Evolutionary conservation across 495 filamentous ascomycete species (phyloP).

Genomic region (Talaromyces stipitatus): DNA sequence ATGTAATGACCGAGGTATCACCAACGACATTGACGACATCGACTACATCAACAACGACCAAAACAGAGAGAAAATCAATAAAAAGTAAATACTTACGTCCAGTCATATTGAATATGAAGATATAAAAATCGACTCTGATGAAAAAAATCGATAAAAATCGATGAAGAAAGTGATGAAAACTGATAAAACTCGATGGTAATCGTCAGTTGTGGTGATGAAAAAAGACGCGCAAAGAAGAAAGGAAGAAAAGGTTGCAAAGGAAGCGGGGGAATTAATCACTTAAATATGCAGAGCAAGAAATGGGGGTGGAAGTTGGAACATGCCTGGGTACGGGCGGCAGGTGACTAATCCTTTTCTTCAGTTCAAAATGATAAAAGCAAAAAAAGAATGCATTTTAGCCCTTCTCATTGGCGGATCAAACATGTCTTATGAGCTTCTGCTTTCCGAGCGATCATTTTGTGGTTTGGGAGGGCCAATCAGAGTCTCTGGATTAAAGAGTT

Average conservation of each 20-base stretch:
- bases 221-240: conserved; percentile 14
- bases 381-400: conserved; percentile 16
- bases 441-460: not conserved
- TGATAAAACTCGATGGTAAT: conserved; percentile 16
- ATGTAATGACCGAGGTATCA: conserved; percentile 11
- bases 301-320: too few species aligned
- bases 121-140: conserved; percentile 7
- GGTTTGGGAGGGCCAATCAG: not conserved
- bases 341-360: conserved; percentile 27
- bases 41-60: conserved; percentile 7
- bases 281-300: conserved; percentile 24
- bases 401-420: conserved; percentile 7
- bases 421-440: not conserved
- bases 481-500: conserved; percentile 4
- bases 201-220: conserved; percentile 18
- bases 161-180: conserved; percentile 26
- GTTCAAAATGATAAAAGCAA: conserved; percentile 12
- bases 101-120: conserved; percentile 64
- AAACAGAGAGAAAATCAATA: conserved; percentile 6
- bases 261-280: conserved; percentile 17
- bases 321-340: conserved; percentile 5
- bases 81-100: conserved; percentile 68
- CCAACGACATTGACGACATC: conserved; percentile 12
- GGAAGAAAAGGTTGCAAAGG: too few species aligned
- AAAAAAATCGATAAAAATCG: conserved; percentile 13